A percentile compares a stretch with the other conserved stretches of the same genome.
phyloP scores from a whole-genome alignment of 345 rosid genomes.

The Cardamine chenopodiifolia region DNA sequence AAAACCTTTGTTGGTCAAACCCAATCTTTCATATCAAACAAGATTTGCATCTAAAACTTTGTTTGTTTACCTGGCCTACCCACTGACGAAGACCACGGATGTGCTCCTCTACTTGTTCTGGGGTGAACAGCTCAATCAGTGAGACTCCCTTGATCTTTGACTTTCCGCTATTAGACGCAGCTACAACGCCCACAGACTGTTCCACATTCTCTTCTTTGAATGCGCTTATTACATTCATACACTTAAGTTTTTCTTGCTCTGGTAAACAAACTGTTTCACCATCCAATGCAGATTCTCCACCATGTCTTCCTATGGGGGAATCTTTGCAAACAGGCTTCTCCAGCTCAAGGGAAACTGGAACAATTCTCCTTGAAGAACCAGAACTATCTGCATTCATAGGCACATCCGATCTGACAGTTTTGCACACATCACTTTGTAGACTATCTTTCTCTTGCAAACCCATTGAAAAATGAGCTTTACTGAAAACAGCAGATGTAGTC shows the following conservation, averaged over 20 bases:
- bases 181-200: conserved; percentile 51
- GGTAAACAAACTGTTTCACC: conserved; percentile 42
- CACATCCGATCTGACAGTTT: conserved; percentile 57
- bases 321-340: conserved; percentile 59
- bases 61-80: conserved; percentile 88
- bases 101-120: conserved; percentile 95
- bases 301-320: conserved; percentile 48
- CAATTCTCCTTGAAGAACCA: conserved; percentile 51
- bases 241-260: conserved; percentile 53
- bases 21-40: conserved; percentile 28
- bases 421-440: conserved; percentile 41
- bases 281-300: conserved; percentile 44
- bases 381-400: conserved; percentile 57
- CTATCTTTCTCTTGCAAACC: conserved; percentile 56
- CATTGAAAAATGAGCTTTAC: conserved; percentile 47
- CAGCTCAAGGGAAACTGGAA: conserved; percentile 45
- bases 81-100: conserved; percentile 91
- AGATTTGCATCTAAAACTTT: conserved; percentile 17
- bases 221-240: conserved; percentile 52
- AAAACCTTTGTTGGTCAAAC: conserved; percentile 19
- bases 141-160: conserved; percentile 96
- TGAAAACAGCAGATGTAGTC: conserved; percentile 39
- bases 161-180: conserved; percentile 69
- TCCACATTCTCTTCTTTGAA: conserved; percentile 61
- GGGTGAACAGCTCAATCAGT: conserved; percentile 89